phyloP scores from a whole-genome alignment of 2,329 filamentous ascomycete species.

The Annulohypoxylon truncatum region DNA sequence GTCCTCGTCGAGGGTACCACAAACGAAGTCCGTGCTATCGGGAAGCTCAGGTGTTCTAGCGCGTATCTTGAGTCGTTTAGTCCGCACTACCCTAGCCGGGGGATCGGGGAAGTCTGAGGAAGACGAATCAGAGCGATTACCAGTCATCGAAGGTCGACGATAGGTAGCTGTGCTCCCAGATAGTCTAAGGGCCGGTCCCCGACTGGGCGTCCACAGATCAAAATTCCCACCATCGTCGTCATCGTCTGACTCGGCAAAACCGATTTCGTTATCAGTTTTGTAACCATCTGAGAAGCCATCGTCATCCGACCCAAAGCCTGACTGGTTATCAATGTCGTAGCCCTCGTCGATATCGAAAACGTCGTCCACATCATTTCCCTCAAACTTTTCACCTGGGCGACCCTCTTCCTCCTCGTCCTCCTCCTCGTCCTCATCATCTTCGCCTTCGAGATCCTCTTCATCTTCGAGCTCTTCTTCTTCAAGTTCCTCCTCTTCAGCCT shows the following conservation, averaged over 20 bases:
- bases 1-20: conserved; percentile 95
- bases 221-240: conserved; percentile 76
- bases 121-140: conserved; percentile 71
- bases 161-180: conserved; percentile 52
- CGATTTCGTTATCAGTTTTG: conserved; percentile 77
- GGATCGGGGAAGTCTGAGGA: conserved; percentile 57
- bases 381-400: conserved; percentile 62
- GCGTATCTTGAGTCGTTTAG: conserved; percentile 66
- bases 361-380: conserved; percentile 62
- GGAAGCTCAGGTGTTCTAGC: conserved; percentile 84
- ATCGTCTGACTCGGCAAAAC: conserved; percentile 76
- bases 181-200: conserved; percentile 53
- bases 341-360: conserved; percentile 62
- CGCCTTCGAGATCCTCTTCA: conserved; percentile 53
- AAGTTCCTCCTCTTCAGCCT: conserved; percentile 89
- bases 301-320: conserved; percentile 71
- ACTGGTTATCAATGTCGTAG: conserved; percentile 67
- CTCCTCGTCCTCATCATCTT: conserved; percentile 60
- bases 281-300: conserved; percentile 73
- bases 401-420: conserved; percentile 63
- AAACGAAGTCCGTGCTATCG: conserved; percentile 99
- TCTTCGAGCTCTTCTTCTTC: conserved; percentile 73
- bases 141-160: conserved; percentile 57
- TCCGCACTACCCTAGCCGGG: conserved; percentile 48
- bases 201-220: conserved; percentile 65